These are phyloP conservation scores for Xylaria telfairii DNA, from an alignment of 495 filamentous ascomycete species.

Conservation along the genomic window DNA sequence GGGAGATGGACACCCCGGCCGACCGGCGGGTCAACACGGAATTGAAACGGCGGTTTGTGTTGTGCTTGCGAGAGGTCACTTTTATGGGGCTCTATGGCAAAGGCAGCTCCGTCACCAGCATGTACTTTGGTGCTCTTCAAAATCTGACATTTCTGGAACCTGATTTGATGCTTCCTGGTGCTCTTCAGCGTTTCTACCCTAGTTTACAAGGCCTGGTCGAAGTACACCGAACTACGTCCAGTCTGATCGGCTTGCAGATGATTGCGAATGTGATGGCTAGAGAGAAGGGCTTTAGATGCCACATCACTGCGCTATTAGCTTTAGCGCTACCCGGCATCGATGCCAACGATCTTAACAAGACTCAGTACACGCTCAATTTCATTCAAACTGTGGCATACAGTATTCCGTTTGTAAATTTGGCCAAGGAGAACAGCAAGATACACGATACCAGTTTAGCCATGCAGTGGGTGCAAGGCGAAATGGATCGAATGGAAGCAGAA, in stretches of 20 bases:
- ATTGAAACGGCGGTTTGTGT: conserved; percentile 87
- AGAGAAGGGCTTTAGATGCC: conserved; percentile 91
- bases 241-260: conserved; percentile 86
- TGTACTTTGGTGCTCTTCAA: conserved; percentile 87
- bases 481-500: conserved; percentile 90
- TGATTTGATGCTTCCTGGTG: conserved; percentile 89
- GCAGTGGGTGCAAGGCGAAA: conserved; percentile 91
- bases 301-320: conserved; percentile 89
- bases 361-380: conserved; percentile 89
- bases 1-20: conserved; percentile 82
- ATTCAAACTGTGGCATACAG: conserved; percentile 95
- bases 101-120: conserved; percentile 86
- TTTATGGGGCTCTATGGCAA: conserved; percentile 99
- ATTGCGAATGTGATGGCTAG: conserved; percentile 87
- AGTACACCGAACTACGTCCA: conserved; percentile 95
- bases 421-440: conserved; percentile 69
- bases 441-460: conserved; percentile 81
- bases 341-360: conserved; percentile 97
- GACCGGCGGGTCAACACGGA: conserved; percentile 79
- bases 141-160: conserved; percentile 90
- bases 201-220: conserved; percentile 95
- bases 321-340: conserved; percentile 95
- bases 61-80: conserved; percentile 87
- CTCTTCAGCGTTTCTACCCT: conserved; percentile 94
- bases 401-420: conserved; percentile 87